phyloP scores from a whole-genome alignment of 306 rosid genomes.

The Rosa multiflora region DNA sequence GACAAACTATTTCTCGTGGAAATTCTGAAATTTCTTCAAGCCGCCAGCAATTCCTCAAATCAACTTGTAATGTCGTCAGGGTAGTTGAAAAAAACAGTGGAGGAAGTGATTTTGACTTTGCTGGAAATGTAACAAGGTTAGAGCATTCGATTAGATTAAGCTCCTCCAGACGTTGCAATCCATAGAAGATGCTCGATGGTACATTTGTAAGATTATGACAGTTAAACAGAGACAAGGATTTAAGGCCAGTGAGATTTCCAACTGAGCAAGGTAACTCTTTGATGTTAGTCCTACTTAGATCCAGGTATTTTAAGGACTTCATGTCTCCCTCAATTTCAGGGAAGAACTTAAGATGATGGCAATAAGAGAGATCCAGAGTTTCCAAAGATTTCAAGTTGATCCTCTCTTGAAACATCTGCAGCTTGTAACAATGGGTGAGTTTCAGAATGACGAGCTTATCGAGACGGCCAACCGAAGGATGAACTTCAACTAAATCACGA shows the following conservation, averaged over 20 bases:
- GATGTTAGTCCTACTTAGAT: accelerated
- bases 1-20: not conserved
- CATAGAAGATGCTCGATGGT: not conserved
- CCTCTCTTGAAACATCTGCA: not conserved
- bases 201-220: too few species aligned
- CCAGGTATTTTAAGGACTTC: not conserved
- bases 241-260: not conserved
- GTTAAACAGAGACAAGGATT: accelerated
- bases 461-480: not conserved
- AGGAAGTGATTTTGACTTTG: too few species aligned
- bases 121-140: too few species aligned
- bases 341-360: not conserved
- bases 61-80: not conserved
- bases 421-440: accelerated
- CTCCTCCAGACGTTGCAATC: not conserved
- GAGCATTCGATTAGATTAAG: not conserved
- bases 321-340: not conserved
- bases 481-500: not conserved
- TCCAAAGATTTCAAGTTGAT: not conserved
- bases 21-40: not conserved
- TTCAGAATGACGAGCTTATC: not conserved
- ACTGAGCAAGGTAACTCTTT: not conserved
- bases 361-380: accelerated
- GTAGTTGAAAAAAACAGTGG: not conserved
- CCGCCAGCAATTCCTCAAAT: accelerated